Evolutionary conservation across 495 filamentous ascomycete genomes (phyloP).

Genomic region (Daldinia loculata): DNA sequence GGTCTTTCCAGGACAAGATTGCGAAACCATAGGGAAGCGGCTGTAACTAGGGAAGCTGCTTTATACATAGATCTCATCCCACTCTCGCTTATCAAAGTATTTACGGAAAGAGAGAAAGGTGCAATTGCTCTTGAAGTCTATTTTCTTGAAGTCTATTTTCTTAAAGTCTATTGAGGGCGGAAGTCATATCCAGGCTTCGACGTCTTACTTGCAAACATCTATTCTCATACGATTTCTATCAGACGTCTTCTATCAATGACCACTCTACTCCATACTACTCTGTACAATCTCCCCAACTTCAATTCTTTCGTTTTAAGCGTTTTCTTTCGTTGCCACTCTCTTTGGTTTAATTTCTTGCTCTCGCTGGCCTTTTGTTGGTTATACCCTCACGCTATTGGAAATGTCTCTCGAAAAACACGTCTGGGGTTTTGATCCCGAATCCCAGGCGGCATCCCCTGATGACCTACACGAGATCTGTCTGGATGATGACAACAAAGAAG

Average conservation of each 20-base stretch:
- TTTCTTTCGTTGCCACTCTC: conserved; percentile 30
- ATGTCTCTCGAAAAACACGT: conserved; percentile 39
- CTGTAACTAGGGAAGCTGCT: conserved; percentile 19
- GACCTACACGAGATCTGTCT: conserved; percentile 46
- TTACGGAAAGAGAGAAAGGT: not conserved
- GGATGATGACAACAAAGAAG: conserved; percentile 40
- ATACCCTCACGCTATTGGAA: conserved; percentile 8
- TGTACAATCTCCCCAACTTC: conserved; percentile 14
- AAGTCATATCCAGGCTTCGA: not conserved
- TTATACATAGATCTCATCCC: not conserved
- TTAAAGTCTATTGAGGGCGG: not conserved
- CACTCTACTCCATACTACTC: not conserved
- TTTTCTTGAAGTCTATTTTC: no score
- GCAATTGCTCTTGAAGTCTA: not conserved
- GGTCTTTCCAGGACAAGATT: conserved; percentile 16
- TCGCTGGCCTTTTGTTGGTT: conserved; percentile 25
- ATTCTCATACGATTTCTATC: not conserved
- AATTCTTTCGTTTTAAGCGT: conserved; percentile 30
- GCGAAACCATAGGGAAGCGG: conserved; percentile 5
- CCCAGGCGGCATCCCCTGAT: conserved; percentile 28
- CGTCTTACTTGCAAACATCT: not conserved
- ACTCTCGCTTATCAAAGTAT: not conserved
- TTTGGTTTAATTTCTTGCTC: conserved; percentile 40
- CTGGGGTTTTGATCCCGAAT: conserved; percentile 33
- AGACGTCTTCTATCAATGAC: not conserved